phyloP scores from a whole-genome alignment of 768 basidiomycete species.

The Antrodiella citrinella region DNA sequence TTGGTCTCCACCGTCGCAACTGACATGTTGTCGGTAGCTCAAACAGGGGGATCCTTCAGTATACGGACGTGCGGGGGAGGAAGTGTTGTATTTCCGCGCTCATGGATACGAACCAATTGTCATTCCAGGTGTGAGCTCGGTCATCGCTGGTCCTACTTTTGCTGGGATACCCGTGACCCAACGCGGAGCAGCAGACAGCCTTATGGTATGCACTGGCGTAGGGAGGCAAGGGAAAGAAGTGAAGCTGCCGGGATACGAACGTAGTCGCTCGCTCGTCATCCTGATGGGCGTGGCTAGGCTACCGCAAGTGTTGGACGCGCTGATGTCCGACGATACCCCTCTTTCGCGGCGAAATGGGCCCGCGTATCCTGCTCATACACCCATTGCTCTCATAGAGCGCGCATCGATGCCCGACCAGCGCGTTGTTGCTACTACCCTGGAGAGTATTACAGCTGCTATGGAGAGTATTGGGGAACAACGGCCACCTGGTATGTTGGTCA shows the following conservation, averaged over 20 bases:
- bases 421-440: slow-evolving; percentile 70
- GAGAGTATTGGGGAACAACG: slow-evolving; percentile 76
- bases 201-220: slow-evolving; percentile 91
- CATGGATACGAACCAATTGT: slow-evolving; percentile 80
- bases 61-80: slow-evolving; percentile 92
- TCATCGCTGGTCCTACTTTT: slow-evolving; percentile 82
- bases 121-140: slow-evolving; percentile 86
- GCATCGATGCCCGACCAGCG: slow-evolving; percentile 94
- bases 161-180: slow-evolving; percentile 93
- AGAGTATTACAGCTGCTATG: slow-evolving; percentile 60
- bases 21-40: slow-evolving; percentile 37
- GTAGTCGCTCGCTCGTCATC: slow-evolving; percentile 71
- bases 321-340: slow-evolving; percentile 25
- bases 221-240: slow-evolving; percentile 80
- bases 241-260: slow-evolving; percentile 79
- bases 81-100: slow-evolving; percentile 84
- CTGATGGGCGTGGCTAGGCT: slow-evolving; percentile 96
- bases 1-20: too few species aligned
- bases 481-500: slow-evolving; percentile 92
- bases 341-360: slow-evolving; percentile 32
- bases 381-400: slow-evolving; percentile 91
- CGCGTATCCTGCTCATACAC: slow-evolving; percentile 66
- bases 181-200: slow-evolving; percentile 84
- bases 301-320: slow-evolving; percentile 55
- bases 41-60: slow-evolving; percentile 98